Conservation (phyloP, 768 basidiomycete genomes). For the Trametes gibbosa region DNA sequence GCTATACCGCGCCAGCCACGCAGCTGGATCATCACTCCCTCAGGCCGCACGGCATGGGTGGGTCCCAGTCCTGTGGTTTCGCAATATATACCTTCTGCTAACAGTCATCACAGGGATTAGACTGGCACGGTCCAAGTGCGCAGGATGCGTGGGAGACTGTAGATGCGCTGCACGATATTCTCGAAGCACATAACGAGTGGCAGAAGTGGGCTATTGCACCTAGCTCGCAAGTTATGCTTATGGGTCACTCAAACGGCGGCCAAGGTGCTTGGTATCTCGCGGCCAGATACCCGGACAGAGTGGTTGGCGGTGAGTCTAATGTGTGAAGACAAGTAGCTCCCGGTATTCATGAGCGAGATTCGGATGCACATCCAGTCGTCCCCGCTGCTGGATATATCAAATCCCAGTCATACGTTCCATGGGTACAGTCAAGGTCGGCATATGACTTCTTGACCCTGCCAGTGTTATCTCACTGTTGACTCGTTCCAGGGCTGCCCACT, state of each 20-base stretch:
- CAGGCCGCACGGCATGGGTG: conserved; percentile 86
- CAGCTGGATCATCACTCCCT: conserved; percentile 79
- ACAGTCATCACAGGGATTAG: conserved; percentile 58
- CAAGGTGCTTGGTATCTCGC: conserved; percentile 86
- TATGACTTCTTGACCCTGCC: not conserved
- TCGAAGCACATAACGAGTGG: conserved; percentile 39
- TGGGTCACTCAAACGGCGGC: conserved; percentile 93
- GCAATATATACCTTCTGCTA: not conserved
- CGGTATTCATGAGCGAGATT: not conserved
- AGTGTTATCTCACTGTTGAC: not conserved
- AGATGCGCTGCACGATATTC: conserved; percentile 50
- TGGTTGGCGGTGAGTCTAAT: conserved; percentile 50
- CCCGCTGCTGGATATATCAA: conserved; percentile 85
- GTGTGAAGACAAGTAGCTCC: not conserved
- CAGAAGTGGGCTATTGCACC: conserved; percentile 37
- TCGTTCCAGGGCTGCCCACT: conserved; percentile 59
- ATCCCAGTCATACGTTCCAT: conserved; percentile 81
- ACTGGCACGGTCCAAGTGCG: conserved; percentile 89
- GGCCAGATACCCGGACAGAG: conserved; percentile 72
- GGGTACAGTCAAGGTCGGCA: conserved; percentile 57
- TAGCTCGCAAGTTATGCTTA: conserved; percentile 52
- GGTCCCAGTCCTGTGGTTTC: conserved; percentile 3
- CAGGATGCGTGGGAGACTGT: conserved; percentile 65
- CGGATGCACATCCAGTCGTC: conserved; percentile 44
- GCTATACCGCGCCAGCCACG: conserved; percentile 55